Evolutionary conservation across 148 eudicot species (phyloP).

Genomic region (Arctostaphylos glauca): DNA sequence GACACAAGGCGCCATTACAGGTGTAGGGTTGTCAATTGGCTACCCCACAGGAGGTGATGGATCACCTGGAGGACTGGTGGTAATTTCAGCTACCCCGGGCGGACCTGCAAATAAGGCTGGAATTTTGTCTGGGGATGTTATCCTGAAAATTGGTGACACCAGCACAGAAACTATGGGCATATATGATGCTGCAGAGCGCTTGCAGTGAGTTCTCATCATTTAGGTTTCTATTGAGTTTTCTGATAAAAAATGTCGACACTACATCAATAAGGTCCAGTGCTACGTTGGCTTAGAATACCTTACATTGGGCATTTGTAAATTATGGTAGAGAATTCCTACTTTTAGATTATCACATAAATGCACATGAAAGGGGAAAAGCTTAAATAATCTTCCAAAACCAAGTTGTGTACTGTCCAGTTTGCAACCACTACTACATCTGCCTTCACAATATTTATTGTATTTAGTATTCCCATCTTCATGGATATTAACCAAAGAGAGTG

Average conservation of each 20-base stretch:
- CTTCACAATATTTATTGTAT: too few species aligned
- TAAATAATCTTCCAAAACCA: too few species aligned
- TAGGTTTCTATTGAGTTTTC: neutral
- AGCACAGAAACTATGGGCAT: slow-evolving; percentile 77
- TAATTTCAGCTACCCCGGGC: slow-evolving; percentile 84
- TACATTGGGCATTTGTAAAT: neutral
- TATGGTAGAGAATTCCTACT: neutral
- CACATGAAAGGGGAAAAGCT: neutral
- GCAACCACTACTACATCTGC: too few species aligned
- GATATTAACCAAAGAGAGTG: too few species aligned
- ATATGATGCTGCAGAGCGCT: slow-evolving; percentile 91
- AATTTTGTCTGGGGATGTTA: slow-evolving; percentile 73
- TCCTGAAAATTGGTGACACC: slow-evolving; percentile 72
- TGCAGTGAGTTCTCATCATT: slow-evolving; percentile 60
- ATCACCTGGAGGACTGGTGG: slow-evolving; percentile 65
- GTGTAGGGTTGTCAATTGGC: slow-evolving; percentile 94
- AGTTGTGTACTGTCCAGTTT: too few species aligned
- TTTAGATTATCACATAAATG: neutral
- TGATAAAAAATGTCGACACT: neutral
- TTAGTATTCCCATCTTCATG: neutral
- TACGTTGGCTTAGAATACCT: neutral
- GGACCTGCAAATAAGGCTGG: slow-evolving; percentile 93
- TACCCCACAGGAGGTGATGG: slow-evolving; percentile 58
- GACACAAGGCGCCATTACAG: slow-evolving; percentile 86
- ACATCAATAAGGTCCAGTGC: neutral